phyloP scores from a whole-genome alignment of 2,329 filamentous ascomycete genomes.

The Periconia sp. region DNA sequence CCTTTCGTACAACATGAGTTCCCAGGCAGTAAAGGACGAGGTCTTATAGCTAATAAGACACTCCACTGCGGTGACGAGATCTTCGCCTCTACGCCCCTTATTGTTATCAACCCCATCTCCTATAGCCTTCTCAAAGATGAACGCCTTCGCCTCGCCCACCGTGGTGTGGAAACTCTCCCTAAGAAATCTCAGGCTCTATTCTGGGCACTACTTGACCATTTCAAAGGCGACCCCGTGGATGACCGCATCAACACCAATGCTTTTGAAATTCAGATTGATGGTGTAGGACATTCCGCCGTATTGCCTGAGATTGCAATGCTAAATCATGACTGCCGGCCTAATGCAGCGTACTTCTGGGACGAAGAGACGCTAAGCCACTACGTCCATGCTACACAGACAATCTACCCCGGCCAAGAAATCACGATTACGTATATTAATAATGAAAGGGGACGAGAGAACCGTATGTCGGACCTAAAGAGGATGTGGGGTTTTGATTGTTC shows the following conservation, averaged over 20 bases:
- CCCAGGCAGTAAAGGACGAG: slow-evolving; percentile 40
- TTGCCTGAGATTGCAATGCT: slow-evolving; percentile 45
- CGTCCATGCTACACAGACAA: slow-evolving; percentile 47
- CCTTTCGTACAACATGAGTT: slow-evolving; percentile 37
- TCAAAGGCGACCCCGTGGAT: slow-evolving; percentile 37
- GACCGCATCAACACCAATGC: slow-evolving; percentile 45
- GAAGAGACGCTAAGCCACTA: slow-evolving; percentile 45
- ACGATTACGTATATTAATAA: slow-evolving; percentile 52
- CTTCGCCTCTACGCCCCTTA: slow-evolving; percentile 39
- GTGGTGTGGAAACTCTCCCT: slow-evolving; percentile 34
- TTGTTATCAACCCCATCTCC: slow-evolving; percentile 34
- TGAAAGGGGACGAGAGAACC: slow-evolving; percentile 33
- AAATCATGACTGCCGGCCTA: slow-evolving; percentile 46
- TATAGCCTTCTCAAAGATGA: slow-evolving; percentile 31
- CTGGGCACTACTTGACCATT: slow-evolving; percentile 39
- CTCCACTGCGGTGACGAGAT: slow-evolving; percentile 41
- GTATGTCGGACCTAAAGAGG: slow-evolving; percentile 36
- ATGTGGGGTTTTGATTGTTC: slow-evolving; percentile 51
- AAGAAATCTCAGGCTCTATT: slow-evolving; percentile 23
- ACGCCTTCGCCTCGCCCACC: slow-evolving; percentile 33
- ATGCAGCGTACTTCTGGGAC: slow-evolving; percentile 51
- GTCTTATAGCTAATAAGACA: slow-evolving; percentile 41
- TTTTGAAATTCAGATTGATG: slow-evolving; percentile 36
- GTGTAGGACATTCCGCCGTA: slow-evolving; percentile 26
- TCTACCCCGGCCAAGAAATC: slow-evolving; percentile 49